A percentile compares a stretch with the other conserved stretches of the same genome.
Evolutionary conservation across 352 stramenopile genomes (phyloP).

Genomic region (Phytophthora hybrid): DNA sequence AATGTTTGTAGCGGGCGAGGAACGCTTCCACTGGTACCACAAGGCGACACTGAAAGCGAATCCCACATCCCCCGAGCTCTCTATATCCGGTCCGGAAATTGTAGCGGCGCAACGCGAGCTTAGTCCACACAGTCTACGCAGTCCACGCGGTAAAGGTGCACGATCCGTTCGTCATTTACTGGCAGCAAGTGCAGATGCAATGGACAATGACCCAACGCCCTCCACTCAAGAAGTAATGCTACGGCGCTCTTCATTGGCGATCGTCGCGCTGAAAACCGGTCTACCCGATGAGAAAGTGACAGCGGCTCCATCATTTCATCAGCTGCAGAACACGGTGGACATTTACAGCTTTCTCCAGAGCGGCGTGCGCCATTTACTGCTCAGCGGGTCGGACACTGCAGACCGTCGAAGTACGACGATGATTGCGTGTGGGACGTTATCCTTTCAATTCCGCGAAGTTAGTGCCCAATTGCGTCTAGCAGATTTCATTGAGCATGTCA

Average conservation of each 20-base stretch:
- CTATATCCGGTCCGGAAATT: slow-evolving; percentile 7
- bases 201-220: neutral
- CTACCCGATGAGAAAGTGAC: slow-evolving; percentile 44
- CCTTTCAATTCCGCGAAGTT: slow-evolving; percentile 65
- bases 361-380: slow-evolving; percentile 46
- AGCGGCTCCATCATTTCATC: slow-evolving; percentile 35
- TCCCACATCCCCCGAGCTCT: slow-evolving; percentile 6
- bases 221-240: slow-evolving; percentile 20
- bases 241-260: slow-evolving; percentile 39
- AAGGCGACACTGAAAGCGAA: slow-evolving; percentile 39
- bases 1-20: slow-evolving; percentile 60
- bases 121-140: slow-evolving; percentile 17
- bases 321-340: slow-evolving; percentile 65
- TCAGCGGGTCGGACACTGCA: slow-evolving; percentile 53
- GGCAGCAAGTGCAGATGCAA: neutral
- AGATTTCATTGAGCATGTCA: slow-evolving; percentile 62
- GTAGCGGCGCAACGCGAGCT: neutral
- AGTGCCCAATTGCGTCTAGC: slow-evolving; percentile 32
- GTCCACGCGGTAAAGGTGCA: slow-evolving; percentile 12
- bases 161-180: slow-evolving; percentile 20
- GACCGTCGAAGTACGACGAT: slow-evolving; percentile 53
- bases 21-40: slow-evolving; percentile 77
- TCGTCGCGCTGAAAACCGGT: slow-evolving; percentile 34
- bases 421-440: slow-evolving; percentile 59
- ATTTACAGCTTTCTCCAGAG: slow-evolving; percentile 61